phyloP scores from a whole-genome alignment of 768 basidiomycete genomes.

The Mycena pura region DNA sequence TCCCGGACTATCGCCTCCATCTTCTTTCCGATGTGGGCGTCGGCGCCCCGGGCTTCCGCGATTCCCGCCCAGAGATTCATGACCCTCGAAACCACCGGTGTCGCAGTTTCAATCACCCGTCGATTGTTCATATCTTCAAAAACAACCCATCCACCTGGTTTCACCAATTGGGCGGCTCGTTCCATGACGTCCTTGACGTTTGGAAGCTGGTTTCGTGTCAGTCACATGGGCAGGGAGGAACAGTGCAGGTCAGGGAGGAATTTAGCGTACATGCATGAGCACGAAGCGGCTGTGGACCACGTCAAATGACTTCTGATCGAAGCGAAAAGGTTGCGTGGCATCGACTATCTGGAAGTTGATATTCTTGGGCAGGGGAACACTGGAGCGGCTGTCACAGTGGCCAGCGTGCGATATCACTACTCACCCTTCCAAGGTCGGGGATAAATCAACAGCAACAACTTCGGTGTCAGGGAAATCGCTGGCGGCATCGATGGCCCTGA shows the following conservation, averaged over 20 bases:
- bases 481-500: constrained; percentile 13
- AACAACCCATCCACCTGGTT: constrained; percentile 11
- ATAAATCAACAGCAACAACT: constrained; percentile 1
- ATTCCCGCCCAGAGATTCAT: not conserved
- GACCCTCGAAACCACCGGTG: not conserved
- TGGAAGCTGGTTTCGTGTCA: not conserved
- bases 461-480: not conserved
- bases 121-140: not conserved
- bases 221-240: not conserved
- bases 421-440: not conserved
- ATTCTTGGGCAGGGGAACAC: constrained; percentile 1
- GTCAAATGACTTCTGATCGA: not conserved
- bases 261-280: constrained; percentile 1
- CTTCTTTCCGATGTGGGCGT: not conserved
- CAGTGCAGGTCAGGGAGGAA: too few species aligned
- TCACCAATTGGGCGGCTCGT: constrained; percentile 1
- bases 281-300: not conserved
- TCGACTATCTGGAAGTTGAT: not conserved
- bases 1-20: not conserved
- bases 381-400: not conserved
- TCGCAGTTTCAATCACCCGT: not conserved
- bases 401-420: not conserved
- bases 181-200: not conserved
- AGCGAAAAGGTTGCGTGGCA: not conserved
- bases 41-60: not conserved